Percentiles rank a stretch among this genome's conserved stretches.
Evolutionary conservation across 441 rosid species (phyloP).

Genomic region (Adansonia rubrostipa): DNA sequence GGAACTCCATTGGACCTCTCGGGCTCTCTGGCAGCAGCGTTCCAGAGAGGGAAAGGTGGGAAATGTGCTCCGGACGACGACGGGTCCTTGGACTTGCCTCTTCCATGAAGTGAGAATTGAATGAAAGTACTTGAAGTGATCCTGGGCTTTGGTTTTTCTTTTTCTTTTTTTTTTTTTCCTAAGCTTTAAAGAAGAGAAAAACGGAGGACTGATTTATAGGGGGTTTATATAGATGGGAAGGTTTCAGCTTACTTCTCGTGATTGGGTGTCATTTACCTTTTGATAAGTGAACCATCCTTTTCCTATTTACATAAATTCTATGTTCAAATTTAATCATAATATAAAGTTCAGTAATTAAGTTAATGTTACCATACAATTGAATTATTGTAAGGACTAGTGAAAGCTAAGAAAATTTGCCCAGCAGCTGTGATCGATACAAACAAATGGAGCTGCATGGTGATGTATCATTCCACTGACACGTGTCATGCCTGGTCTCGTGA

Average conservation of each 20-base stretch:
- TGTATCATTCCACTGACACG: background rate
- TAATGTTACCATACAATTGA: background rate
- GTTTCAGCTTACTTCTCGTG: background rate
- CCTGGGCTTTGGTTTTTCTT: slow-evolving; percentile 1
- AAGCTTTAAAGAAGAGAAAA: background rate
- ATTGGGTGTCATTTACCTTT: background rate
- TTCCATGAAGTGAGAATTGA: slow-evolving; percentile 24
- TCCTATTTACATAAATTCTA: background rate
- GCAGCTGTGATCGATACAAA: background rate
- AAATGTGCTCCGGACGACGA: slow-evolving; percentile 26
- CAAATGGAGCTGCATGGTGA: background rate
- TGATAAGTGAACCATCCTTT: background rate
- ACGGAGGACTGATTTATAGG: background rate
- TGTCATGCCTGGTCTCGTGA: background rate
- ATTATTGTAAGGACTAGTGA: background rate
- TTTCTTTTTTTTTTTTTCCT: background rate
- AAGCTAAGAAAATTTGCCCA: background rate
- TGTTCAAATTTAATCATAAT: background rate
- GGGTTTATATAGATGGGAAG: background rate
- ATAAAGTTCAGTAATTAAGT: background rate
- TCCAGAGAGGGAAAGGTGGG: slow-evolving; percentile 8
- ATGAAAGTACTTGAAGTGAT: background rate
- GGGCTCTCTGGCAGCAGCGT: slow-evolving; percentile 85
- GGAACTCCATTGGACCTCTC: slow-evolving; percentile 89
- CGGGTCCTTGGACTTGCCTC: slow-evolving; percentile 37